phyloP scores from a whole-genome alignment of 2,329 filamentous ascomycete species.

The Cordyceps tenuipes region DNA sequence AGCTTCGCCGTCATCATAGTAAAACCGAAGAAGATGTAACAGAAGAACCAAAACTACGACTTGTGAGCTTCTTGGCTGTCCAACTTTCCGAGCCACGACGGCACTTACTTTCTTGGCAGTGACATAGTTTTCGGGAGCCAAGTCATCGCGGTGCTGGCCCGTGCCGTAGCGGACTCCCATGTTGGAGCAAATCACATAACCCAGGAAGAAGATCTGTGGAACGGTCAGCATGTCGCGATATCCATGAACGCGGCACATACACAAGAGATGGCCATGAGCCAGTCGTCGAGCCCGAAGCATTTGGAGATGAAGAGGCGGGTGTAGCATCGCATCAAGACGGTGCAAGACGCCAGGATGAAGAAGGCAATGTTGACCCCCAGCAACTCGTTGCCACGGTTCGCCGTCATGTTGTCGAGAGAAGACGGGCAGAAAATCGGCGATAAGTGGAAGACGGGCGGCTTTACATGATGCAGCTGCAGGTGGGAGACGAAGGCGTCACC shows the following conservation, averaged over 20 bases:
- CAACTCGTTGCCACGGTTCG: constrained; percentile 25
- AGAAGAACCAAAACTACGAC: constrained; percentile 17
- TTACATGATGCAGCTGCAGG: neutral
- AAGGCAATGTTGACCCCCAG: constrained; percentile 25
- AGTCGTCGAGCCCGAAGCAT: constrained; percentile 29
- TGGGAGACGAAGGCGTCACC: neutral
- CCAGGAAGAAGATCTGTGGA: constrained; percentile 18
- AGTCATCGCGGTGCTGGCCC: constrained; percentile 24
- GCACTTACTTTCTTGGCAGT: constrained; percentile 25
- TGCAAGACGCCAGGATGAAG: constrained; percentile 17
- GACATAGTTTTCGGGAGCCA: constrained; percentile 17
- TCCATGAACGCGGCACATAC: constrained; percentile 14
- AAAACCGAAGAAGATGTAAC: constrained; percentile 19
- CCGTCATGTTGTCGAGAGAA: neutral
- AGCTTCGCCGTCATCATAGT: constrained; percentile 19
- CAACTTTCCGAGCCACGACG: neutral
- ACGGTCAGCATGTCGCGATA: neutral
- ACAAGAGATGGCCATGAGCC: constrained; percentile 26
- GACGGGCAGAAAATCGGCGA: neutral
- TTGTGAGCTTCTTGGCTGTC: neutral
- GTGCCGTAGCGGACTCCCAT: constrained; percentile 28
- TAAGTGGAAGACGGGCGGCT: neutral
- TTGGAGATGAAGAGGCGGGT: constrained; percentile 25
- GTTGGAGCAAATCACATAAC: constrained; percentile 22
- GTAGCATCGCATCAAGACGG: constrained; percentile 24